phyloP scores from a whole-genome alignment of 2,329 filamentous ascomycete species.

The Aspergillus tamarii region DNA sequence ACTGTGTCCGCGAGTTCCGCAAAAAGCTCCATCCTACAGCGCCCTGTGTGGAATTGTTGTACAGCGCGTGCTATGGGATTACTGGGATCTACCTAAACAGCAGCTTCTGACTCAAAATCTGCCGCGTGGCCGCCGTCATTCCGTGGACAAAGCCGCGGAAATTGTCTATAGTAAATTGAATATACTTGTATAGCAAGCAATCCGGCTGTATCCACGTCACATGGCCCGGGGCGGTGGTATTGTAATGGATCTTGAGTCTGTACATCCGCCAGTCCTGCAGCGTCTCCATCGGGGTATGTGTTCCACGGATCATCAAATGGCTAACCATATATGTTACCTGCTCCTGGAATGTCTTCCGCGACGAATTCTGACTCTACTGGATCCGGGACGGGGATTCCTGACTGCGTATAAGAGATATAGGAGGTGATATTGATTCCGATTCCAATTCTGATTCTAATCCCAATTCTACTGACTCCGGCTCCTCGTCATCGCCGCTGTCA shows the following conservation, averaged over 20 bases:
- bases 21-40: slow-evolving; percentile 8
- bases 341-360: no score
- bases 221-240: not conserved
- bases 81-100: not conserved
- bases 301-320: not conserved
- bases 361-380: no score
- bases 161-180: slow-evolving; percentile 5
- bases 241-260: slow-evolving; percentile 10
- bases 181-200: slow-evolving; percentile 2
- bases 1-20: no score
- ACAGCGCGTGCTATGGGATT: slow-evolving; percentile 4
- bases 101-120: not conserved
- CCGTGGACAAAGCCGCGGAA: slow-evolving; percentile 2
- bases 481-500: no score
- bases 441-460: no score
- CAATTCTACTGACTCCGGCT: no score
- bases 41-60: slow-evolving; percentile 7
- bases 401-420: no score
- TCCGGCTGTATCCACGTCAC: not conserved
- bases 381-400: no score
- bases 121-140: not conserved
- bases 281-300: not conserved
- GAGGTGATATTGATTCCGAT: no score
- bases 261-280: not conserved
- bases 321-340: not conserved